Conservation (phyloP, 2,329 filamentous ascomycete species). For the Claviceps pusilla region DNA sequence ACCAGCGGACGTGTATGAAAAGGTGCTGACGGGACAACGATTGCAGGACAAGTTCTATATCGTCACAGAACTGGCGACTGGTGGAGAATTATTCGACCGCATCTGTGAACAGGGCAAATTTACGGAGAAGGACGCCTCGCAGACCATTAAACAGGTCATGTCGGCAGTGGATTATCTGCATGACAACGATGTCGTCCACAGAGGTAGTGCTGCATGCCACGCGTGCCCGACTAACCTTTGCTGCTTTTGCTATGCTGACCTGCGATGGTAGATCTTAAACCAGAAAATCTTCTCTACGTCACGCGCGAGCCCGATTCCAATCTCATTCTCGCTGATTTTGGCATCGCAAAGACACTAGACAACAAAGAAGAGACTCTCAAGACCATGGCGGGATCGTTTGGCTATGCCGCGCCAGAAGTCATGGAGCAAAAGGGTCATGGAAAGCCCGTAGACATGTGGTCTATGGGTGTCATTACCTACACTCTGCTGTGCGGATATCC, state of each 20-base stretch:
- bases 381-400: constrained; percentile 97
- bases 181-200: constrained; percentile 84
- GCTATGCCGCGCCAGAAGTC: constrained; percentile 92
- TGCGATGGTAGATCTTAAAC: constrained; percentile 64
- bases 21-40: neutral
- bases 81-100: constrained; percentile 91
- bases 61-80: constrained; percentile 87
- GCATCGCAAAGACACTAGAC: constrained; percentile 96
- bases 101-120: constrained; percentile 98
- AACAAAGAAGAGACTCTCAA: constrained; percentile 81
- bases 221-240: neutral
- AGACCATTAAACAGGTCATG: constrained; percentile 88
- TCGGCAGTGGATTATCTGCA: constrained; percentile 91
- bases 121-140: constrained; percentile 92
- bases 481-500: constrained; percentile 96
- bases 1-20: neutral
- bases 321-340: constrained; percentile 89
- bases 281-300: constrained; percentile 91
- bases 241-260: neutral
- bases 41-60: constrained; percentile 96
- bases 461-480: constrained; percentile 95
- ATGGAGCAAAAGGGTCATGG: constrained; percentile 97
- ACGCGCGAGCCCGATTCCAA: constrained; percentile 63
- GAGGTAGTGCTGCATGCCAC: constrained; percentile 42
- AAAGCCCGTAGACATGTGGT: constrained; percentile 99